Percentiles rank a stretch among this genome's conserved stretches.
Conservation (phyloP, 2,329 filamentous ascomycete genomes). For the Microdochium bolleyi region DNA sequence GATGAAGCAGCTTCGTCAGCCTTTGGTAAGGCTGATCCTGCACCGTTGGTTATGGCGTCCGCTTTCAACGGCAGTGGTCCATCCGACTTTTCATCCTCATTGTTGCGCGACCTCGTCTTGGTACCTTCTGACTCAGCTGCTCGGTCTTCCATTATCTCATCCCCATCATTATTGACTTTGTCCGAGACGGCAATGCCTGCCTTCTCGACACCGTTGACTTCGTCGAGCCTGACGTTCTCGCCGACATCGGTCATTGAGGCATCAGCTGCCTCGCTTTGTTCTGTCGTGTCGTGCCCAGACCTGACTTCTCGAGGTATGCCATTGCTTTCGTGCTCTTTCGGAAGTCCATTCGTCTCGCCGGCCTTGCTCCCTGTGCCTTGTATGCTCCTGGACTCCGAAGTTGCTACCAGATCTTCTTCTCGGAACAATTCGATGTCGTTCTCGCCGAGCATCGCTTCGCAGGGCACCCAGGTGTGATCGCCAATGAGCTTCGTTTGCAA, state of each 20-base stretch:
- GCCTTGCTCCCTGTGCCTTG: background rate
- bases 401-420: conserved; percentile 30
- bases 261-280: conserved; percentile 8
- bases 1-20: conserved; percentile 1
- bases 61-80: background rate
- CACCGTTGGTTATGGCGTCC: background rate
- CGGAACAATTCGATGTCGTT: conserved; percentile 49
- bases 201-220: conserved; percentile 9
- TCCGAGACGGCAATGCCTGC: background rate
- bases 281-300: conserved; percentile 4
- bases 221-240: conserved; percentile 7
- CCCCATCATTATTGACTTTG: conserved; percentile 4
- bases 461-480: conserved; percentile 62
- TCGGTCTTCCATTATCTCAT: background rate
- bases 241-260: conserved; percentile 20
- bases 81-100: background rate
- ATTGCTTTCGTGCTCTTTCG: conserved; percentile 9
- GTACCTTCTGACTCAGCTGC: background rate
- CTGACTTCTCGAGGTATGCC: conserved; percentile 8
- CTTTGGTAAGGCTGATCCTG: background rate
- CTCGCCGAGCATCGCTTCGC: conserved; percentile 46
- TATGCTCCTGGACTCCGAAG: conserved; percentile 2
- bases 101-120: background rate
- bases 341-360: conserved; percentile 3
- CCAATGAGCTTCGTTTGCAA: conserved; percentile 67